Percentiles rank a stretch among this genome's conserved stretches.
Evolutionary conservation across 768 basidiomycete species (phyloP).

Genomic region (Macrolepiota albuminosa): DNA sequence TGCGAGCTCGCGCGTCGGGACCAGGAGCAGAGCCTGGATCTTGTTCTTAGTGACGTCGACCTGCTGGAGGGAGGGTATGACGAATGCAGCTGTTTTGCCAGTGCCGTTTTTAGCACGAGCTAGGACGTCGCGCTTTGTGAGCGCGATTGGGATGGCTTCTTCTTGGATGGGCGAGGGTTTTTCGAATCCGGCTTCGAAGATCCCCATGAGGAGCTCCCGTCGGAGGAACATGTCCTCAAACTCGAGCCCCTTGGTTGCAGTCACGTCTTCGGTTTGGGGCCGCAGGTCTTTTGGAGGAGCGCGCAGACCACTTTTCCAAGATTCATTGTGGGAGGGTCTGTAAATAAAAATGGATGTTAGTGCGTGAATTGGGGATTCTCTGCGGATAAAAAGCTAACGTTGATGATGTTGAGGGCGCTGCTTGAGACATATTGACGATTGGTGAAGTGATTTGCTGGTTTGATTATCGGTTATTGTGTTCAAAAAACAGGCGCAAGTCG

Average conservation of each 20-base stretch:
- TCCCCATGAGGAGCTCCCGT: conserved; percentile 97
- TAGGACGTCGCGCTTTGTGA: conserved; percentile 90
- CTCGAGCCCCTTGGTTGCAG: conserved; percentile 87
- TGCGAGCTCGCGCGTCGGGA: conserved; percentile 97
- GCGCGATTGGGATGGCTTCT: conserved; percentile 94
- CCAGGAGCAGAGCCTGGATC: conserved; percentile 95
- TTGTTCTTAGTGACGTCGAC: conserved; percentile 78
- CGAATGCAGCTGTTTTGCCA: conserved; percentile 98
- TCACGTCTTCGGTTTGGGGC: conserved; percentile 97
- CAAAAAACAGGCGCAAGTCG: neutral
- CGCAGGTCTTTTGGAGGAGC: conserved; percentile 88
- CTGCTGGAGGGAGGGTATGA: conserved; percentile 94
- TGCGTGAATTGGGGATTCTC: neutral
- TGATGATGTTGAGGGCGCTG: conserved; percentile 27
- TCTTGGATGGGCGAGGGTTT: conserved; percentile 98
- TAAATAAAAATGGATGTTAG: neutral
- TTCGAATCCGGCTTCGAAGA: conserved; percentile 98
- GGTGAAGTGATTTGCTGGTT: neutral
- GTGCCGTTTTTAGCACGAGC: conserved; percentile 97
- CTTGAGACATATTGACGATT: conserved; percentile 23
- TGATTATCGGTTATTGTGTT: conserved; percentile 2
- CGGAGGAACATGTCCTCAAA: conserved; percentile 94
- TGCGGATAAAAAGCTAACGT: conserved; percentile 18
- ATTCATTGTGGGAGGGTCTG: conserved; percentile 33
- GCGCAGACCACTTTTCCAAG: conserved; percentile 77